Evolutionary conservation across 352 stramenopile genomes (phyloP).

Genomic region (Globisporangium cystogenes): DNA sequence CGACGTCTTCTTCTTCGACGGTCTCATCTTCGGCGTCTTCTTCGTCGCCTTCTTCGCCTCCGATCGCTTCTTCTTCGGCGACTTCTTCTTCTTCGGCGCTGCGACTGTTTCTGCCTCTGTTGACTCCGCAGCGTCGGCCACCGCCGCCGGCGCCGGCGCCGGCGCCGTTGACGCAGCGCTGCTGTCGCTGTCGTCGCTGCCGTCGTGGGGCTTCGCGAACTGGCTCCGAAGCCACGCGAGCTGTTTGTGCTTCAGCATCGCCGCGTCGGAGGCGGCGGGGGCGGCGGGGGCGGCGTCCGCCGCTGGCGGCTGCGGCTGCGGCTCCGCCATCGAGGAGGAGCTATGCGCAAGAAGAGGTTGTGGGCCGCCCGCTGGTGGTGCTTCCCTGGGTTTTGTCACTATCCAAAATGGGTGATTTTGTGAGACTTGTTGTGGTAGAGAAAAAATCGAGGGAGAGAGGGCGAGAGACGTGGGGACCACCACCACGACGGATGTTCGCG

Average conservation of each 20-base stretch:
- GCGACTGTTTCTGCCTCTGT: background rate
- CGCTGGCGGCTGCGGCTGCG: background rate
- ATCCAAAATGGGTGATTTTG: background rate
- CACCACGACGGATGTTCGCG: background rate
- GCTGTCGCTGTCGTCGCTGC: slow-evolving; percentile 19
- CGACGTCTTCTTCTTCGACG: slow-evolving; percentile 10
- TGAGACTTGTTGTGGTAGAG: background rate
- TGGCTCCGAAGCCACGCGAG: slow-evolving; percentile 1
- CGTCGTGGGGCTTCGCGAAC: slow-evolving; percentile 8
- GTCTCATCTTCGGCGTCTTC: background rate
- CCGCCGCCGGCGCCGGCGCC: background rate
- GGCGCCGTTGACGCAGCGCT: background rate
- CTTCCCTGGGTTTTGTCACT: too few species aligned
- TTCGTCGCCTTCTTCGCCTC: background rate
- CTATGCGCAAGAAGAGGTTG: background rate
- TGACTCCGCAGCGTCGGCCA: background rate
- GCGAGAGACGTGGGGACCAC: too few species aligned
- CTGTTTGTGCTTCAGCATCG: background rate
- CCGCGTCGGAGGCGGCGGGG: background rate
- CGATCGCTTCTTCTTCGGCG: background rate
- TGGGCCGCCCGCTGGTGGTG: background rate
- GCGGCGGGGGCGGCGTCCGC: too few species aligned
- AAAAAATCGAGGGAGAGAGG: background rate
- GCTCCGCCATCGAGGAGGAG: background rate
- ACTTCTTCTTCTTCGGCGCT: background rate